A percentile compares a stretch with the other conserved stretches of the same genome.
phyloP scores from a whole-genome alignment of 2,329 filamentous ascomycete genomes.

The Colletotrichum simmondsii region DNA sequence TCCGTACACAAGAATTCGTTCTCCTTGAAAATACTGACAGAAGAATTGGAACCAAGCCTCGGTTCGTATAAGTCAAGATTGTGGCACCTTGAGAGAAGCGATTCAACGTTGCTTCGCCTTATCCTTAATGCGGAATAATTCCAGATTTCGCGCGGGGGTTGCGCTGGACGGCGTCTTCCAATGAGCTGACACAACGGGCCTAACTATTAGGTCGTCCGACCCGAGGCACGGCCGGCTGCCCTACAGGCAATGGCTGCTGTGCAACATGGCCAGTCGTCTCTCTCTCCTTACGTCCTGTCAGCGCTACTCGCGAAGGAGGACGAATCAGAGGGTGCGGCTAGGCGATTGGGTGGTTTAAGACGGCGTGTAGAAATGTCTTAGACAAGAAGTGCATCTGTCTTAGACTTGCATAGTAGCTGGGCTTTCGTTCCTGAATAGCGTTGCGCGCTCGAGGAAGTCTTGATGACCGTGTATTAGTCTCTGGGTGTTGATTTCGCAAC shows the following conservation, averaged over 20 bases:
- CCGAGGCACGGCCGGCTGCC: constrained; percentile 9
- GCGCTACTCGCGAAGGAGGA: constrained; percentile 13
- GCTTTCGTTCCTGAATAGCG: constrained; percentile 18
- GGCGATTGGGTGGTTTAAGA: constrained; percentile 18
- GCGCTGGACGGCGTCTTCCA: neutral
- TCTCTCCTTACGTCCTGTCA: neutral
- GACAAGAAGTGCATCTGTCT: constrained; percentile 21
- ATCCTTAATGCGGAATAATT: constrained; percentile 3
- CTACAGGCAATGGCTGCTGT: neutral
- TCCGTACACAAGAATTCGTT: neutral
- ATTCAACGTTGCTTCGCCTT: constrained; percentile 15
- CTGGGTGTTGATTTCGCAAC: neutral
- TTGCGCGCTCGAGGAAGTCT: neutral
- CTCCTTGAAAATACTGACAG: neutral
- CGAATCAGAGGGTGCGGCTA: neutral
- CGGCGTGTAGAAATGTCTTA: constrained; percentile 13
- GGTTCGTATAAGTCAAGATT: constrained; percentile 12
- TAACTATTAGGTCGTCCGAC: neutral
- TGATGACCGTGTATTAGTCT: neutral
- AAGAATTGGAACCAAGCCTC: neutral
- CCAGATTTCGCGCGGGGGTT: neutral
- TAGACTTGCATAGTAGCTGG: constrained; percentile 21
- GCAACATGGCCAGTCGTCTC: neutral
- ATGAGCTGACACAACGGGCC: neutral
- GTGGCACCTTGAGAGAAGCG: constrained; percentile 1